Evolutionary conservation across 225 moss, liverwort and hornwort species (phyloP), one percentile per base, ranked within the genome.

Genomic region (Sphagnum contortum): DNA sequence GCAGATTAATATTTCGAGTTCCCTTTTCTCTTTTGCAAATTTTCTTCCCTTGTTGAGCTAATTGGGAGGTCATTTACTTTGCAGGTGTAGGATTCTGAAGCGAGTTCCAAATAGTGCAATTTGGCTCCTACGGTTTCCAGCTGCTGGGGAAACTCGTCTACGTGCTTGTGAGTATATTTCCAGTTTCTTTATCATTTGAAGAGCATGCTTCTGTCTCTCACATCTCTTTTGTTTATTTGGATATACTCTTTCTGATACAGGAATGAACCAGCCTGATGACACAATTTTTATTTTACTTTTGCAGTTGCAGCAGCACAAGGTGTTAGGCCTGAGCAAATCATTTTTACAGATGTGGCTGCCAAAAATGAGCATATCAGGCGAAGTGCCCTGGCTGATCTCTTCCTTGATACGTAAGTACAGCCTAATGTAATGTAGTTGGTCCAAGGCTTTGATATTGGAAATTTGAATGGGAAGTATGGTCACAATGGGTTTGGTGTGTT

Each of bases 321-420:
- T 62, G 93, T 98, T 44, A 82, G 74, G 68, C 89, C 93, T 55
- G 93, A 98, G 8, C 93, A 98, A 75, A 98, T 98, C 3, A 98
- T 93, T 5, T 98, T 98, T 55, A 98, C 98, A 57, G 93, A 98
- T 77, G 98, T 98, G 65, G 98, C 98, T 49, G 89, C 93, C 14
- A 98, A 98, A 82, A 93, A 89, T 72, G 93, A 93, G 62, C 98
- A 98, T 57, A 98, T 98, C 12, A 83, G 91, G 68, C 81, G 98
- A 57, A 98, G 98, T 76, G 80, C 85, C 44, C 69, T 93, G 54
- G 98, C 98, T 47, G 93, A 98, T 70, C 91, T 98, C 62, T 98
- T 93, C 60, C 80, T 98, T 64, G 98, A 98, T 74, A 91, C 93
- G 93, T 98, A 89, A 71, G 89, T 69, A 13, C 48, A 6, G 48